These are phyloP conservation scores for Penicillium longicatenatum DNA, from an alignment of 495 filamentous ascomycete genomes.

Conservation along the genomic window DNA sequence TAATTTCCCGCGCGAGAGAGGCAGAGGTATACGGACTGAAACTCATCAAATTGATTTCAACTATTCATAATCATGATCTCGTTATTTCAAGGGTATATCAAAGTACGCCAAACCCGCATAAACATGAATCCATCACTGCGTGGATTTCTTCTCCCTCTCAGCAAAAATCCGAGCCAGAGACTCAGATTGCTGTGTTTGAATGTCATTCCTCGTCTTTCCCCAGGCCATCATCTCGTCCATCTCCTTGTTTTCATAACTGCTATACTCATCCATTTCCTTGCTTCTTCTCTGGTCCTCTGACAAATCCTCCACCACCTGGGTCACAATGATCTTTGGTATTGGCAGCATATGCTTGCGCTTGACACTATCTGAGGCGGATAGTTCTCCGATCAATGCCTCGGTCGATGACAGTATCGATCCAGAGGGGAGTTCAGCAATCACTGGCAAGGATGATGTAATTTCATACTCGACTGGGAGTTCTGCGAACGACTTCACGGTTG, in stretches of 20 bases:
- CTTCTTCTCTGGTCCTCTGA: not conserved
- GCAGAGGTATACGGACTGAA: not conserved
- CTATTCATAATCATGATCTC: no score
- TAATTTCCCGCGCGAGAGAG: no score
- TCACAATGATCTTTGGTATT: slow-evolving; percentile 19
- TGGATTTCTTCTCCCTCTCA: slow-evolving; percentile 13
- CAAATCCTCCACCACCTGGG: slow-evolving; percentile 6
- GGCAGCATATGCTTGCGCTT: not conserved
- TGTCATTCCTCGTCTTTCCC: slow-evolving; percentile 15
- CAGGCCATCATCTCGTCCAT: slow-evolving; percentile 13
- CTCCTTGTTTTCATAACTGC: slow-evolving; percentile 8
- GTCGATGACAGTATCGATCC: no score
- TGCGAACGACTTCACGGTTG: not conserved
- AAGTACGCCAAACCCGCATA: not conserved
- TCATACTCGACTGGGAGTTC: not conserved
- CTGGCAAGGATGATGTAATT: not conserved
- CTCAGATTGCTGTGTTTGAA: slow-evolving; percentile 17
- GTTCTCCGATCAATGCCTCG: slow-evolving; percentile 9
- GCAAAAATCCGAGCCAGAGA: slow-evolving; percentile 17
- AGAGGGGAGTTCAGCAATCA: slow-evolving; percentile 3
- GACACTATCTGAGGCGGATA: slow-evolving; percentile 1
- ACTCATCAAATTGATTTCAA: not conserved
- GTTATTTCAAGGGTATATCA: not conserved
- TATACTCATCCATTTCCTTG: not conserved
- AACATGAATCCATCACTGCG: not conserved